A percentile compares a stretch with the other conserved stretches of the same genome.
Evolutionary conservation across 371 early-diverging fungal genomes (phyloP).

Genomic region (Zychaea mexicana): DNA sequence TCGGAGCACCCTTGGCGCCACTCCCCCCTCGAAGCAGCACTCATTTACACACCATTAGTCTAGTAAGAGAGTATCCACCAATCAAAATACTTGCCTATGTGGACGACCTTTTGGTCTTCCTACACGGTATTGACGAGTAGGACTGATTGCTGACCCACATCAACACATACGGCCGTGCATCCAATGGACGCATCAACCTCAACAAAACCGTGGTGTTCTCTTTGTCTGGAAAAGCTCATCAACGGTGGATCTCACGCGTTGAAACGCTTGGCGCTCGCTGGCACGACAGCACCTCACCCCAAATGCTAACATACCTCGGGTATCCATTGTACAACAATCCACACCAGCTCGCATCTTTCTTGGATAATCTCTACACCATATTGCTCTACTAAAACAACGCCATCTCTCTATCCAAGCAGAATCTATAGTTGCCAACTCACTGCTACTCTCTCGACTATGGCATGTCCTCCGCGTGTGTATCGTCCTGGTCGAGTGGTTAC

Average conservation of each 20-base stretch:
- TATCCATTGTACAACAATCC: constrained; percentile 19
- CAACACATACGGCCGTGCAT: neutral
- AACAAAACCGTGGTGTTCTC: constrained; percentile 1
- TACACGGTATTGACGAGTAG: neutral
- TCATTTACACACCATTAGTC: neutral
- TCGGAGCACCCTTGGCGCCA: neutral
- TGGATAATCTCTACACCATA: neutral
- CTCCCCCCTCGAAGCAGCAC: neutral
- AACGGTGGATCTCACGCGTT: neutral
- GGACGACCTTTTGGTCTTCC: constrained; percentile 10
- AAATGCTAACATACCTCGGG: constrained; percentile 17
- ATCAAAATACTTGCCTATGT: constrained; percentile 11
- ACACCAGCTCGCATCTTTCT: no score
- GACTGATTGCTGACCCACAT: neutral
- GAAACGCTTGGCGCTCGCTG: constrained; percentile 1
- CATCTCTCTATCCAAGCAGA: constrained; percentile 15
- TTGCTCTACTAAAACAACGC: neutral
- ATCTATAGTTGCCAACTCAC: constrained; percentile 16
- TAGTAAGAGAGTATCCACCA: neutral
- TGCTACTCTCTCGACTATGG: constrained; percentile 14
- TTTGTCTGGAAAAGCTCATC: neutral
- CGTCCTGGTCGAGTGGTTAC: neutral
- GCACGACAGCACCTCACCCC: constrained; percentile 12
- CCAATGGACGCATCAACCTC: constrained; percentile 10
- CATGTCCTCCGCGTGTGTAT: neutral